Base-by-base conservation (phyloP, 2,329 filamentous ascomycete species). In the Emmonsiellopsis sp. region DNA sequence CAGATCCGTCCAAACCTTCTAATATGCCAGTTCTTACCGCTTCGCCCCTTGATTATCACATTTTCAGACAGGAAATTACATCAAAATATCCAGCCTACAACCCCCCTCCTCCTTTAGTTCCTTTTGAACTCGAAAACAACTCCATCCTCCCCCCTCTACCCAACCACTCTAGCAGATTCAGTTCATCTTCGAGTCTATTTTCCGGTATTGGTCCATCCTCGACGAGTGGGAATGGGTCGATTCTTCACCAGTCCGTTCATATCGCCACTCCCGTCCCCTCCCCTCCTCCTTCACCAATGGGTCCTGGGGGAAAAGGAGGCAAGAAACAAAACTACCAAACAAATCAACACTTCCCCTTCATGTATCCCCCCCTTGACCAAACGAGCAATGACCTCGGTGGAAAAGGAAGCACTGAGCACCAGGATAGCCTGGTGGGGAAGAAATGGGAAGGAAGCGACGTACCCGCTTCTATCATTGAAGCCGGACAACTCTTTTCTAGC, bases 321-420 rank as follows among this genome's bases (percentile, higher is more conserved):
- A 98, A 98, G 76, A 98, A 98, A 67, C 93, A 98, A 65, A 98
- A 97, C 61, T 98, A 98, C 63, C 93, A 98, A 68, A 98, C 93
- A 0, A 98, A 98, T 65, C 93, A 98, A 63, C 93, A 96, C 65
- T 97, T 98, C 59, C 93, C 93, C 0, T 97, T 98, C 65, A 84
- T 98, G 73, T 98, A 98, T 61, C 93, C 93, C 2, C 93, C 93
- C 1, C 75, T 96, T 14, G 92, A 96, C 69, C 85, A 85, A 57
- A 85, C 83, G 27, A 95, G 90, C 70, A 95, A 95, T 65, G 87
- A 86, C 61, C 84, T 92, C 39, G 92, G 93, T 49, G 92, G 92
- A 1, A 96, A 95, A 66, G 91, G 91, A 10, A 81, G 80, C 17
- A 87, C 90, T 5, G 87, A 87, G 42, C 71, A 91, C 44, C 88